Base-by-base conservation (phyloP, 2,329 filamentous ascomycete species). In the Colletotrichum camelliae region DNA sequence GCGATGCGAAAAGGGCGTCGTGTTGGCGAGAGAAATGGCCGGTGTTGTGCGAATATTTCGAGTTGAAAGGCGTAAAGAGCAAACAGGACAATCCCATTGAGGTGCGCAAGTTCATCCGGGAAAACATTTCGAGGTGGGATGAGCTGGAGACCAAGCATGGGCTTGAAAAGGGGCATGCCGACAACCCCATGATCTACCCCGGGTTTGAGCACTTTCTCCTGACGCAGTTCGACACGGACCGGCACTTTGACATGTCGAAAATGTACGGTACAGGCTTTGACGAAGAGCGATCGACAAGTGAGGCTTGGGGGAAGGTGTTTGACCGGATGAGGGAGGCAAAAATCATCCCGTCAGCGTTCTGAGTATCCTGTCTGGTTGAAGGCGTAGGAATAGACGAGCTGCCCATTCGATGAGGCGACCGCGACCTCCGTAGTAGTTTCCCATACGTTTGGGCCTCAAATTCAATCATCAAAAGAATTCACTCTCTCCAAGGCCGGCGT, bases 211-310 rank as follows among this genome's bases (percentile, higher is more conserved):
- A 86, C 74, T 85, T 86, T 64, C 80, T 88, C 67, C 81, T 88
- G 75, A 84, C 83, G 12, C 80, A 83, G 68, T 87, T 87, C 74
- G 85, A 87, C 76, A 86, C 86, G 71, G 86, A 88, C 77, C 81
- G 86, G 18, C 84, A 87, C 57, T 85, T 85, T 76, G 85, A 88
- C 77, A 86, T 88, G 84, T 83, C 76, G 13, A 85, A 85, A 80
- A 83, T 84, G 79, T 85, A 87, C 78, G 83, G 81, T 8, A 76
- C 77, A 7, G 84, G 86, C n/a, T 85, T 87, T 77, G 78, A 67
- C 3, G 86, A 88, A 79, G 85, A 87, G 80, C 81, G 84, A 21
- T 79, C 77, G n/a, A 83, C 84, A 7, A 77, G 77, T 48, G 62
- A 84, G 66, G 80, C 85, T 2, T 88, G 86, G 85, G 82, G 85